phyloP scores from a whole-genome alignment of 2,329 filamentous ascomycete species.

The Hypoxylon sp. region DNA sequence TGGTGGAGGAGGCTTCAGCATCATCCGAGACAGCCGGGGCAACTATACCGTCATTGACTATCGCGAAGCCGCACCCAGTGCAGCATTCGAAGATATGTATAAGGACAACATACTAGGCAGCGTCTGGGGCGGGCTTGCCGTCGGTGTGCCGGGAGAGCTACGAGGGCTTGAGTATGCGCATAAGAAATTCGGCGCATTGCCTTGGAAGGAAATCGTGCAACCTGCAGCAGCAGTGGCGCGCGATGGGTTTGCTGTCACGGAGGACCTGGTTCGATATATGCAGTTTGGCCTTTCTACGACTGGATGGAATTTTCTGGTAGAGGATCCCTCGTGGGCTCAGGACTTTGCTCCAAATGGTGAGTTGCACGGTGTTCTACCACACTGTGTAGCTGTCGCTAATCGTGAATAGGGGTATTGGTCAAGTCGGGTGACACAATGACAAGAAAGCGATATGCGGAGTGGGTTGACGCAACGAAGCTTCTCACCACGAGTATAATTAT shows the following conservation, averaged over 20 bases:
- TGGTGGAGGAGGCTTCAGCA: conserved; percentile 89
- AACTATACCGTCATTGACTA: conserved; percentile 89
- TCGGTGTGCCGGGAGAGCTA: conserved; percentile 77
- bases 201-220: conserved; percentile 76
- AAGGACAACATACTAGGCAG: conserved; percentile 72
- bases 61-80: conserved; percentile 84
- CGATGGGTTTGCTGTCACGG: conserved; percentile 76
- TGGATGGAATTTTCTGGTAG: conserved; percentile 69
- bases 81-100: conserved; percentile 87
- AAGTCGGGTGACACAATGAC: conserved; percentile 80
- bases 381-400: no score
- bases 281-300: conserved; percentile 51
- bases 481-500: neutral
- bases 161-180: conserved; percentile 83
- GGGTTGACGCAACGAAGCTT: conserved; percentile 43
- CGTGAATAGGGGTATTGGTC: conserved; percentile 63
- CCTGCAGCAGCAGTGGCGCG: conserved; percentile 79
- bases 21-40: conserved; percentile 76
- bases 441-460: conserved; percentile 76
- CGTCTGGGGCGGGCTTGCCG: conserved; percentile 75
- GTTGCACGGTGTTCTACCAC: no score
- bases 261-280: conserved; percentile 82
- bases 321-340: conserved; percentile 81
- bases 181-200: conserved; percentile 70
- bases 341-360: conserved; percentile 84